Base-by-base conservation (phyloP, 192 early-diverging fungal species). In the Coemansia sp. region DNA sequence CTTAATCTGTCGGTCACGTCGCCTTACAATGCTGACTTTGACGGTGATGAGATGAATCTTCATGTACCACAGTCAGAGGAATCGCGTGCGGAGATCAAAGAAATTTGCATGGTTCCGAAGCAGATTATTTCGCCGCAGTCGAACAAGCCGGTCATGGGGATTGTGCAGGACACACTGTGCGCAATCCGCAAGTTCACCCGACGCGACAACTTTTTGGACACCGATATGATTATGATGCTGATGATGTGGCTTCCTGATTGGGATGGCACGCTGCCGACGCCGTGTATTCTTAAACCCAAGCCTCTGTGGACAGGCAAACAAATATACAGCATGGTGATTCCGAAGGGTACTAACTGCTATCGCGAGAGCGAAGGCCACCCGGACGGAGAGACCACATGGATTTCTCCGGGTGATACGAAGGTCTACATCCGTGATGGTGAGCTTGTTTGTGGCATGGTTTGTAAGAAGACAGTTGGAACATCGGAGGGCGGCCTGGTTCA, bases 1-100 rank as follows among this genome's bases (percentile, higher is more conserved):
- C 83, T 99, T 33, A 99, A 98, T 65, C 84, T 99, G 25, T 98
- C 95, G 11, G 97, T 97, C 57, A 97, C 95, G 6, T 90, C 93
- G 51, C 97, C 97, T 21, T 99, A 99, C 74, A 99, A 99, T 67
- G 97, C 95, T 51, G 97, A 99, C 87, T 99, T 99, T 84, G 97
- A 99, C 75, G 97, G 97, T 59, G 97, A 99, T 73, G 97, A 99
- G 79, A 99, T 99, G 97, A 99, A 99, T 82, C 77, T 99, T 85
- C 97, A 99, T 76, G 94, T 96, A 19, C 97, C 97, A 19, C 95
- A 98, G 79, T 95, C 95, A 9, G 90, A 95, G 53, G 94, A 98
- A 84, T 94, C 95, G 10, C 89, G 92, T 33, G 95, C 97, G 19
- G 97, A 99, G 80, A 88, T 99, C 56, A 86, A 86, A 64, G 93